A percentile compares a stretch with the other conserved stretches of the same genome.
phyloP scores from a whole-genome alignment of 2,329 filamentous ascomycete species.

The Endoconidiophora laricicola region DNA sequence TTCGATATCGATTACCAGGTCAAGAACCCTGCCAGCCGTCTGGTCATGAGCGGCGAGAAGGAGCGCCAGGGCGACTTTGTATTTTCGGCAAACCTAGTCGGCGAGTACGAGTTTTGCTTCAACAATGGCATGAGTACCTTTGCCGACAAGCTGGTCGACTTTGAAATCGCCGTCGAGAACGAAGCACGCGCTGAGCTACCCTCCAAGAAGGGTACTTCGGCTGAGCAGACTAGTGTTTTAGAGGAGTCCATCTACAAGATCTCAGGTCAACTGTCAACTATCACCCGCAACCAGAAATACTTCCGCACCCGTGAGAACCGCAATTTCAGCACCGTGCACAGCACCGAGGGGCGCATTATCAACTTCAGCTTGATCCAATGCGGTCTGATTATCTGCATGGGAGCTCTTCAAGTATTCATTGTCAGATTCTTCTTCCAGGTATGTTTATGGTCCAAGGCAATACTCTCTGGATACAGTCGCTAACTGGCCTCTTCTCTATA shows the following conservation, averaged over 20 bases:
- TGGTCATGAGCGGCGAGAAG: conserved; percentile 74
- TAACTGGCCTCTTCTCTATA: conserved; percentile 18
- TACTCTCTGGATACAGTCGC: neutral
- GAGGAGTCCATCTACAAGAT: conserved; percentile 95
- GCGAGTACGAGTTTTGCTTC: conserved; percentile 96
- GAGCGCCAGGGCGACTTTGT: conserved; percentile 95
- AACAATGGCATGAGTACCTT: conserved; percentile 97
- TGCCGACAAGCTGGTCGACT: conserved; percentile 92
- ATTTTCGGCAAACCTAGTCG: conserved; percentile 74
- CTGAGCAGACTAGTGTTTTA: conserved; percentile 74
- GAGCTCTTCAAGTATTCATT: conserved; percentile 87
- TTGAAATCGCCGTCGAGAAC: conserved; percentile 92
- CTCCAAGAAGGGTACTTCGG: conserved; percentile 70
- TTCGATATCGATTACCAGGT: conserved; percentile 95
- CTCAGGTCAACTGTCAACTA: conserved; percentile 80
- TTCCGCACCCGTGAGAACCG: conserved; percentile 97
- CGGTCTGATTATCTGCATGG: conserved; percentile 85
- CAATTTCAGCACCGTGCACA: conserved; percentile 94
- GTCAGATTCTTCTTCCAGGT: conserved; percentile 98
- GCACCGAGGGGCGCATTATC: conserved; percentile 88
- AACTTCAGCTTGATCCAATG: conserved; percentile 95
- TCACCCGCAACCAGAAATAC: conserved; percentile 96
- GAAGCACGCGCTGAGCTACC: conserved; percentile 69
- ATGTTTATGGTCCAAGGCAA: conserved; percentile 15
- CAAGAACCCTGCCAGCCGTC: conserved; percentile 60